These are phyloP conservation scores for Lactuca saligna DNA, from an alignment of 129 eudicot genomes.

Conservation along the genomic window DNA sequence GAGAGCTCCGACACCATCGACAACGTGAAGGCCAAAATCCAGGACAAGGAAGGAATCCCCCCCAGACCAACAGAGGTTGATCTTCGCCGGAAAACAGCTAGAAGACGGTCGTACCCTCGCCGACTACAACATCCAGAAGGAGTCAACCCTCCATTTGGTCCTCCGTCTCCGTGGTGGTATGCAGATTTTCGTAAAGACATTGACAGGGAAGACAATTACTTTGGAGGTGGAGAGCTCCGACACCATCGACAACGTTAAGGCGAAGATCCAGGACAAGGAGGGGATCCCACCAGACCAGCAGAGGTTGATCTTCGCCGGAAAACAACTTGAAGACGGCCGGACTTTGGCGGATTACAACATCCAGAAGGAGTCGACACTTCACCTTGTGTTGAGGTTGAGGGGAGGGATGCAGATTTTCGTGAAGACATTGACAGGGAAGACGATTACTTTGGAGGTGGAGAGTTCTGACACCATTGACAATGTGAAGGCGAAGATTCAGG, in stretches of 20 bases:
- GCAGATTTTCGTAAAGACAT: background rate
- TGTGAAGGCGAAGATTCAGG: background rate
- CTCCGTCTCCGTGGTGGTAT: constrained; percentile 1
- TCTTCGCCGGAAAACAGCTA: background rate
- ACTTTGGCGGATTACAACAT: constrained; percentile 2
- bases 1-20: background rate
- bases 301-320: constrained; percentile 4
- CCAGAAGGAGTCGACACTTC: constrained; percentile 10
- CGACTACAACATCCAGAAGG: constrained; percentile 10
- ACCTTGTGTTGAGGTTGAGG: background rate
- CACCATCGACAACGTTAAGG: background rate
- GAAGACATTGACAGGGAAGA: background rate
- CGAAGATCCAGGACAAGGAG: background rate
- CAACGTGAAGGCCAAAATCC: background rate
- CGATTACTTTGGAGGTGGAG: constrained; percentile 9
- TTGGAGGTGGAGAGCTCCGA: constrained; percentile 4
- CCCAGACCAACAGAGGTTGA: background rate
- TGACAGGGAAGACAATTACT: background rate
- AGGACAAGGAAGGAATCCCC: background rate
- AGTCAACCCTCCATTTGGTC: constrained; percentile 4
- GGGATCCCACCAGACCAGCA: background rate
- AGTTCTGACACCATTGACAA: background rate
- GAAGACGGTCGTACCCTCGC: constrained; percentile 7
- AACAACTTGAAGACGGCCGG: background rate
- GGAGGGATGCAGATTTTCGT: constrained; percentile 8